A percentile compares a stretch with the other conserved stretches of the same genome.
phyloP scores from a whole-genome alignment of 2,329 filamentous ascomycete genomes.

The Aureobasidium sp. region DNA sequence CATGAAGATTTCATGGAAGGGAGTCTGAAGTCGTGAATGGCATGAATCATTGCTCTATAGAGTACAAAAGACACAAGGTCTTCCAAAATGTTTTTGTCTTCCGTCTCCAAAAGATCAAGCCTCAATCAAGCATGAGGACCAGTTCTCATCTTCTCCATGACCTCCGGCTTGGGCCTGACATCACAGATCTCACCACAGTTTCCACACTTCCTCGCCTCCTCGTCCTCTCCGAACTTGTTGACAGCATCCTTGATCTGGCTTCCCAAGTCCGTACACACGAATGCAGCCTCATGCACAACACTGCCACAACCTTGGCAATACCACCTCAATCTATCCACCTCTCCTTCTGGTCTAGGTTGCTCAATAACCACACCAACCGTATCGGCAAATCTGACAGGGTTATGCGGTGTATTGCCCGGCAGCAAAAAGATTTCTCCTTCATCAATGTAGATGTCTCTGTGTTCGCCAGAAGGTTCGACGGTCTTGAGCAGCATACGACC shows the following conservation, averaged over 20 bases:
- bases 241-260: constrained; percentile 93
- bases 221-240: constrained; percentile 66
- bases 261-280: constrained; percentile 84
- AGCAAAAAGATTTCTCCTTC: constrained; percentile 93
- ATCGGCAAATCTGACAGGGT: constrained; percentile 85
- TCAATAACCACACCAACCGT: constrained; percentile 94
- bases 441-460: constrained; percentile 80
- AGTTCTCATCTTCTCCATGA: constrained; percentile 30
- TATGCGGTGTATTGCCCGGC: constrained; percentile 91
- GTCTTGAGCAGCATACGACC: constrained; percentile 92
- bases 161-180: constrained; percentile 49
- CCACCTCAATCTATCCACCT: constrained; percentile 78
- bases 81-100: not conserved
- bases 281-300: constrained; percentile 77
- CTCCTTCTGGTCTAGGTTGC: constrained; percentile 64
- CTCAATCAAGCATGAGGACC: constrained; percentile 3
- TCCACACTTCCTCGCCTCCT: constrained; percentile 65
- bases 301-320: constrained; percentile 69
- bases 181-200: constrained; percentile 72
- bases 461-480: constrained; percentile 58
- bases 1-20: constrained; percentile 75
- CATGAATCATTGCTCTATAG: not conserved
- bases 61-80: not conserved
- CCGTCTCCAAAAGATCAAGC: too few species aligned
- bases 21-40: constrained; percentile 43